Conservation (phyloP, 352 stramenopile species). For the Lagenidium sp. region DNA sequence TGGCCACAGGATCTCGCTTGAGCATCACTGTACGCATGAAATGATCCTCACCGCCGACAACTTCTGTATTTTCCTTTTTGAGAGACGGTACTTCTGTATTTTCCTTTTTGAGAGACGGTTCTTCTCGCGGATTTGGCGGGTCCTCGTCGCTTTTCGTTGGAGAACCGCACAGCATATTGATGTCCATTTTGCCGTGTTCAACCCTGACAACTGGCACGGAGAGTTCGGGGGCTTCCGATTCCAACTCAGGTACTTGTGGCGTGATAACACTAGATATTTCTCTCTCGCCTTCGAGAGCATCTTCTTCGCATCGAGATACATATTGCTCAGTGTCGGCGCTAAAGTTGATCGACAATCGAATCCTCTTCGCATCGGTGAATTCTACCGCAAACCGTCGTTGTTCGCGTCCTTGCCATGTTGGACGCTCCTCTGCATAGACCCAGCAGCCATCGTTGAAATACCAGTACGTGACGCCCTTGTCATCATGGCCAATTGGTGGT, state of each 20-base stretch:
- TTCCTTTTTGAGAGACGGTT: no score
- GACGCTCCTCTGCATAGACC: slow-evolving; percentile 76
- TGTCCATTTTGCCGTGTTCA: slow-evolving; percentile 33
- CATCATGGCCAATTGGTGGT: slow-evolving; percentile 63
- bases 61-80: no score
- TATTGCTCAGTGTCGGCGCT: no score
- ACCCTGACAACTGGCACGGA: no score
- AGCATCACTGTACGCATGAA: slow-evolving; percentile 18
- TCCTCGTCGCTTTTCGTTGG: slow-evolving; percentile 14
- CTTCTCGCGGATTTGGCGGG: slow-evolving; percentile 8
- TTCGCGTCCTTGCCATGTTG: slow-evolving; percentile 30
- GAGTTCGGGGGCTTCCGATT: no score
- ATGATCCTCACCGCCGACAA: no score
- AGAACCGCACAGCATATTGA: slow-evolving; percentile 16
- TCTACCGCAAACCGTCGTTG: slow-evolving; percentile 42
- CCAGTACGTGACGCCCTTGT: slow-evolving; percentile 71
- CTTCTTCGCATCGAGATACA: no score
- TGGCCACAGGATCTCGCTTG: neutral
- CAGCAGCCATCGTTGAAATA: slow-evolving; percentile 82
- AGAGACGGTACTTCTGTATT: no score
- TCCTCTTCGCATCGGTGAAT: slow-evolving; percentile 65
- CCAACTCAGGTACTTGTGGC: no score
- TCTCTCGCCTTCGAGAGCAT: no score
- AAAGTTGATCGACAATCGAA: slow-evolving; percentile 78
- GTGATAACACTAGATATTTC: no score